Conservation (phyloP, 2,329 filamentous ascomycete genomes). For the Trichoderma koningiopsis region DNA sequence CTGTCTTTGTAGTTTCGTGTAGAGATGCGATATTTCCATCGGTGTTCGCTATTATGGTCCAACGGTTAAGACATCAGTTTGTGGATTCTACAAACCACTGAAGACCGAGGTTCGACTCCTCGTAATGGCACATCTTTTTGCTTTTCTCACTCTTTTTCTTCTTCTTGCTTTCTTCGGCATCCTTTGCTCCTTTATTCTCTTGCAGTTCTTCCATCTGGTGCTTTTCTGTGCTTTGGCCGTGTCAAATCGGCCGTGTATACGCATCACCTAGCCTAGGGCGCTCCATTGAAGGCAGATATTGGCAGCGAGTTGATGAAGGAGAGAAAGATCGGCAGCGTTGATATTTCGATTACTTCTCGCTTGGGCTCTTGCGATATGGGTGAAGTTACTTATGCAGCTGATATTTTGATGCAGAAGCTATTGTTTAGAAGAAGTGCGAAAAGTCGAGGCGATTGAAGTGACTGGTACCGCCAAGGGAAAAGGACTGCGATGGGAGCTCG, state of each 20-base stretch:
- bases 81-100: slow-evolving; percentile 34
- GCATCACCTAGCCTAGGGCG: neutral
- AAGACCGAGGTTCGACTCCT: slow-evolving; percentile 38
- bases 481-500: too few relatives aligned
- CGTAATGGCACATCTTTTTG: slow-evolving; percentile 27
- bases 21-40: neutral
- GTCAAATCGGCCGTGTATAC: too few relatives aligned
- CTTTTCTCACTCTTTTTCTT: neutral
- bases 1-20: neutral
- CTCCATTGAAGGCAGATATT: too few relatives aligned
- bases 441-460: too few relatives aligned
- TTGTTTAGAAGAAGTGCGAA: too few relatives aligned
- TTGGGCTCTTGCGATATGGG: too few relatives aligned
- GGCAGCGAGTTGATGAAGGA: too few relatives aligned
- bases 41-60: slow-evolving; percentile 34
- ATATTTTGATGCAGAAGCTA: too few relatives aligned
- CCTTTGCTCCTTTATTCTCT: neutral
- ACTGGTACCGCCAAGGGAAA: too few relatives aligned
- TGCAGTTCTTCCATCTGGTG: neutral
- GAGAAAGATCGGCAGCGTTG: too few relatives aligned
- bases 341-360: too few relatives aligned
- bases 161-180: neutral
- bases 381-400: too few relatives aligned
- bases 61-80: slow-evolving; percentile 38
- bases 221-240: neutral